Percentiles rank a stretch among this genome's conserved stretches.
Evolutionary conservation across 164 flowering plant species (phyloP).

Genomic region (Nymphaea thermarum): DNA sequence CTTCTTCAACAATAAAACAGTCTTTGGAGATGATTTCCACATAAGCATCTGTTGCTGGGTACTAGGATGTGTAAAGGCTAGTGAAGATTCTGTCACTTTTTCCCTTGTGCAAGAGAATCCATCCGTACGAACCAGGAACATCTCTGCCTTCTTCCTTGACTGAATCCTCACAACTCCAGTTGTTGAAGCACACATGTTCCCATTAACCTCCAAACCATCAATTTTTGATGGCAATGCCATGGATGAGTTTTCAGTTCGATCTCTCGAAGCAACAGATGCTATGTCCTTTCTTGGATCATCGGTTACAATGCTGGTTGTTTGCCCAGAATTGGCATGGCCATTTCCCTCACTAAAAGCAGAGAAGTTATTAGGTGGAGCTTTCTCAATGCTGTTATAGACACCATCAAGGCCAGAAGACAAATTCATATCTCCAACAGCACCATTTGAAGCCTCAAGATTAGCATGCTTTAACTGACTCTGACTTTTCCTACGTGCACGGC

Average conservation of each 20-base stretch:
- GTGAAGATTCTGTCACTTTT: constrained; percentile 89
- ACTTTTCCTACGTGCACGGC: constrained; percentile 5
- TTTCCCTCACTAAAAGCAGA: constrained; percentile 5
- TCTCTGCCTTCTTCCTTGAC: constrained; percentile 96
- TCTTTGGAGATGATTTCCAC: constrained; percentile 97
- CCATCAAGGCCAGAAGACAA: constrained; percentile 10
- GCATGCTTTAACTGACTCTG: constrained; percentile 7
- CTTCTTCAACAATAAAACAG: constrained; percentile 81
- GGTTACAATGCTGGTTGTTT: constrained; percentile 8
- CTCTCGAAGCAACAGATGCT: constrained; percentile 8
- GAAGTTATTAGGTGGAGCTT: not conserved
- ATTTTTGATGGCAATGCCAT: constrained; percentile 14
- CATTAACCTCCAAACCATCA: constrained; percentile 40
- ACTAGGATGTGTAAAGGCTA: constrained; percentile 96
- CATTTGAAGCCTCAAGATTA: constrained; percentile 25
- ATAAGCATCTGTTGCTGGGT: constrained; percentile 99
- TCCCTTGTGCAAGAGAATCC: constrained; percentile 87
- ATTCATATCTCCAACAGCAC: constrained; percentile 9
- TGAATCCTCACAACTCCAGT: constrained; percentile 97
- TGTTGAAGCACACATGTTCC: constrained; percentile 94
- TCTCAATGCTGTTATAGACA: constrained; percentile 10
- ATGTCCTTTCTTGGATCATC: constrained; percentile 10
- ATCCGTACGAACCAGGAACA: constrained; percentile 95
- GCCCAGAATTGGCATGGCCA: constrained; percentile 3
- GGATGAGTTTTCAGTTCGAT: constrained; percentile 11